Evolutionary conservation across 2,329 filamentous ascomycete species (phyloP), one percentile per base, ranked within the genome.

Genomic region (Hypoxylon sp.): DNA sequence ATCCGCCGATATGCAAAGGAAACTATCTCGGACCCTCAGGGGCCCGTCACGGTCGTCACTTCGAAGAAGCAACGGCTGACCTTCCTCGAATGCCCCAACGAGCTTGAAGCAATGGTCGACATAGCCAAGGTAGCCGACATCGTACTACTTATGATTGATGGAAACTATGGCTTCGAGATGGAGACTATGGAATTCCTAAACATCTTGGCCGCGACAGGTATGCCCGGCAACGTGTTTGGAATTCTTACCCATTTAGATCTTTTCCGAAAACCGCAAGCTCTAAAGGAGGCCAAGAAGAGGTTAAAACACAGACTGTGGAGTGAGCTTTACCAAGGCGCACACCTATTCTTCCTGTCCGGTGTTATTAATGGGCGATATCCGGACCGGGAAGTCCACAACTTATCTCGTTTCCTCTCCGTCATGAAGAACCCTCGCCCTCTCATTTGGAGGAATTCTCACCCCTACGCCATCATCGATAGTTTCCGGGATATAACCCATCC

Each of bases 111-210:
- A 69, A 97, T 98, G 92, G 94, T 99, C 68, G 95, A 99, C 78
- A 86, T 97, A 59, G 92, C 95, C 62, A 99, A 99, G 79, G 92
- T 99, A 44, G 95, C 96, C 17, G 95, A 99, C 77, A 97, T 99
- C 72, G 92, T 98, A 5, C 84, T 99, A 51, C 85, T 99, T 59
- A 95, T 99, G 92, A 99, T 99, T 71, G 95, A 99, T 75, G 96
- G 95, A 58, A 98, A 98, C 79, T 99, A 91, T 74, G 96, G 95
- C 13, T 99, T 99, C 75, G 95, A 99, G 80, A 99, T 99, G 95
- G 95, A 99, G 84, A 99, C 95, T 0, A 99, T 99, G 95, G 95
- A 99, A 79, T 99, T 99, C 65, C 82, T 99, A 74, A 98, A 97
- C 72, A 89, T 97, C 17, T 83, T 99, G 52, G 91, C 92, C n/a